phyloP scores from a whole-genome alignment of 208 protist genomes.

The Tritrichomonas foetus region DNA sequence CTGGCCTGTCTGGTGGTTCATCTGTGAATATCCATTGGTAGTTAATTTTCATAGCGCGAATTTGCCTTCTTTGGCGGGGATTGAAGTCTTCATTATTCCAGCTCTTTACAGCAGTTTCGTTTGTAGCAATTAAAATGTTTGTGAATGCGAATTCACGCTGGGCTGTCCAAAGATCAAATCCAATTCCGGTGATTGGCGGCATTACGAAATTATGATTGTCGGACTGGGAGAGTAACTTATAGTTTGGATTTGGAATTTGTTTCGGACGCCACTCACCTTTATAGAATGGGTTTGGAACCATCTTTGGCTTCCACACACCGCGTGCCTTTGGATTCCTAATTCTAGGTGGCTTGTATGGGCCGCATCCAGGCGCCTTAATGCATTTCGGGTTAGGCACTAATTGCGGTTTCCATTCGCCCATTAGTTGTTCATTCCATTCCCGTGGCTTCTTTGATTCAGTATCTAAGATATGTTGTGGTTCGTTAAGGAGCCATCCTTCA shows the following conservation, averaged over 20 bases:
- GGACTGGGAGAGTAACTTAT: too few relatives aligned
- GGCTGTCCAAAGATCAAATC: not conserved
- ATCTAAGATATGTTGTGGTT: conserved; percentile 44
- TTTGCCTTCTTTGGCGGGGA: not conserved
- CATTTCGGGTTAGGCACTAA: conserved; percentile 53
- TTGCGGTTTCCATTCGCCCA: conserved; percentile 44
- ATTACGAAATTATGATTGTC: not conserved
- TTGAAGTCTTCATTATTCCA: not conserved
- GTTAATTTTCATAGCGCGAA: not conserved
- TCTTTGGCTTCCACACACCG: conserved; percentile 50
- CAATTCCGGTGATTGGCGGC: not conserved
- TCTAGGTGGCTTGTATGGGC: conserved; percentile 51
- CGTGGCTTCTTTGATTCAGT: conserved; percentile 53
- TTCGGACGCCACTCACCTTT: conserved; percentile 54
- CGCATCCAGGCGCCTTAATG: conserved; percentile 25
- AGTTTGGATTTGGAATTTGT: conserved; percentile 52
- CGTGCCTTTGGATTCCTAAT: conserved; percentile 53
- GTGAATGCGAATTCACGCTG: not conserved
- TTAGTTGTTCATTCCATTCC: not conserved
- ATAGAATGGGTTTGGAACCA: conserved; percentile 56
- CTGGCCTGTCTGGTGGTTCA: not conserved
- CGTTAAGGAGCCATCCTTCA: conserved; percentile 49
- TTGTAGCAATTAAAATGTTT: not conserved
- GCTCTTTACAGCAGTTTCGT: not conserved
- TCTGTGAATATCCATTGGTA: not conserved